phyloP scores from a whole-genome alignment of 139 green algal species.

The Astrephomene gubernaculifera region DNA sequence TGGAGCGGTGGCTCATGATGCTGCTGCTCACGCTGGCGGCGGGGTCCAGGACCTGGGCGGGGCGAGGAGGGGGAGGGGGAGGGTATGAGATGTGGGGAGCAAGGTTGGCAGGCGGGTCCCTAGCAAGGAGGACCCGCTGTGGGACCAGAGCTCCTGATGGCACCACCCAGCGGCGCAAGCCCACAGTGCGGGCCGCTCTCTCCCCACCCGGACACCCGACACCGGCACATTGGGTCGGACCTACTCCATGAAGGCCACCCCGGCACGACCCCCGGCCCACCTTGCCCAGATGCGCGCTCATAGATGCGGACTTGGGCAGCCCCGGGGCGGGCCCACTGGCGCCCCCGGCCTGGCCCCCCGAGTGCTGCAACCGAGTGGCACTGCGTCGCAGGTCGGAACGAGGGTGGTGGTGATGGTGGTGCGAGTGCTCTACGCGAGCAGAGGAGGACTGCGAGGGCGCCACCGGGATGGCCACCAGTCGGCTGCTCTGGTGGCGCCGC shows the following conservation, averaged over 20 bases:
- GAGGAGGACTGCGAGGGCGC: neutral
- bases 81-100: no score
- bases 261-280: no score
- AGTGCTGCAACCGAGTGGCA: neutral
- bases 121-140: no score
- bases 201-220: neutral
- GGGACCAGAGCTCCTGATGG: no score
- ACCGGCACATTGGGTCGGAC: neutral
- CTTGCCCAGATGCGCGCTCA: neutral
- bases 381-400: neutral
- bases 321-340: neutral
- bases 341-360: neutral
- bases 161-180: no score
- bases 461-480: conserved; percentile 17
- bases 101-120: no score
- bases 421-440: neutral
- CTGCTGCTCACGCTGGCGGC: conserved; percentile 16
- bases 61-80: no score
- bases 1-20: conserved; percentile 24
- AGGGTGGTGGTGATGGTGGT: conserved; percentile 7
- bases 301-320: neutral
- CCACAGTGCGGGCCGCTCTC: no score
- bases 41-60: neutral
- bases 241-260: neutral
- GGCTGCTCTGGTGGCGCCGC: neutral